Conservation (phyloP, 2,329 filamentous ascomycete genomes). For the Colletotrichum sp. region DNA sequence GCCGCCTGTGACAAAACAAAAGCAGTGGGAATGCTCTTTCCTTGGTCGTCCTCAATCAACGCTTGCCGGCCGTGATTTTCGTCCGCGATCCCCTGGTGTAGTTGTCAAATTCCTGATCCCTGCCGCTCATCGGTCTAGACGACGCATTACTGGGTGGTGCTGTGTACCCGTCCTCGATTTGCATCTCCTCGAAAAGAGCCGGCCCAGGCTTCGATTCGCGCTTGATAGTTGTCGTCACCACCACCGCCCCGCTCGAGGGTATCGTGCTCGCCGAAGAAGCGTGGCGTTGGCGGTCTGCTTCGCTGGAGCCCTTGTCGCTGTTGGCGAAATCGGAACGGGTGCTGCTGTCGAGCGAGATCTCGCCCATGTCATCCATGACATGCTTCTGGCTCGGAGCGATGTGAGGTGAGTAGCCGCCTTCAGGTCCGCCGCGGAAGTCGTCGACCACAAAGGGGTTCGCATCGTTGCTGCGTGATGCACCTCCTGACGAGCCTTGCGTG, state of each 20-base stretch:
- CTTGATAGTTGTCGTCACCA: conserved; percentile 42
- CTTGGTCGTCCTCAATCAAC: not conserved
- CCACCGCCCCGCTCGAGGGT: conserved; percentile 24
- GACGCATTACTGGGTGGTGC: not conserved
- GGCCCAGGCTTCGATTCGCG: conserved; percentile 31
- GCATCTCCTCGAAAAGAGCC: not conserved
- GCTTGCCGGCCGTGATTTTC: conserved; percentile 2
- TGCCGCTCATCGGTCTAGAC: not conserved
- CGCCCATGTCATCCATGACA: conserved; percentile 25
- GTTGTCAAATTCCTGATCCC: not conserved
- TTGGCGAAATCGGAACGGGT: not conserved
- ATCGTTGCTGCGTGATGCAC: not conserved
- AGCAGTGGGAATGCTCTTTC: not conserved
- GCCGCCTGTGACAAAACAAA: not conserved
- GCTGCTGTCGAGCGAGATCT: conserved; percentile 22
- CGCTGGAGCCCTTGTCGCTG: conserved; percentile 3
- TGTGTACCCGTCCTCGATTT: not conserved
- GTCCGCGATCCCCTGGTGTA: not conserved
- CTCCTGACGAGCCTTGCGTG: not conserved
- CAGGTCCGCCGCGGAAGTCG: not conserved
- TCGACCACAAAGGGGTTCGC: not conserved
- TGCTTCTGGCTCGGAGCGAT: conserved; percentile 25
- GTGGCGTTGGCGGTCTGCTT: not conserved
- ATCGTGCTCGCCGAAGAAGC: not conserved
- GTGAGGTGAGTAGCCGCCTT: conserved; percentile 3